Evolutionary conservation across 176 grass and related monocot genomes (phyloP).

Genomic region (Urochloa ruziziensis): DNA sequence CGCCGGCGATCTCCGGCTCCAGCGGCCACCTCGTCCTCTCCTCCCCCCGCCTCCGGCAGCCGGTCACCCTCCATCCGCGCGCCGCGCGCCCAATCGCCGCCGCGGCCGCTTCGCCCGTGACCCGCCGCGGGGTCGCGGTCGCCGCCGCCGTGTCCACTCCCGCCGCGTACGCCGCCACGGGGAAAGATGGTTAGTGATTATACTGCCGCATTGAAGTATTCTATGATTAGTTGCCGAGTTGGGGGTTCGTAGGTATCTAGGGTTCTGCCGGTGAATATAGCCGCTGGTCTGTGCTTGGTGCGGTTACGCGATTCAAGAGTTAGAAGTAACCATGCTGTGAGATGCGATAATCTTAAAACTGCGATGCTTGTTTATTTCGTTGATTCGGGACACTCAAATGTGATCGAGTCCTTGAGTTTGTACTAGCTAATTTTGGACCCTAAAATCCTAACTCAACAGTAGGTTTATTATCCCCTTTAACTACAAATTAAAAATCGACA

Average conservation of each 20-base stretch:
- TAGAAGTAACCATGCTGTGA: not conserved
- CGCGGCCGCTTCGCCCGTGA: not conserved
- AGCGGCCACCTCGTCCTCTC: slow-evolving; percentile 30
- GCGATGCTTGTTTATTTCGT: not conserved
- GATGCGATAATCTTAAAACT: not conserved
- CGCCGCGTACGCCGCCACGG: not conserved
- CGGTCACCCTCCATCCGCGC: not conserved
- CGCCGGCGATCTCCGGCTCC: slow-evolving; percentile 42
- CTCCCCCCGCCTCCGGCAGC: not conserved
- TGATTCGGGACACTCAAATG: not conserved
- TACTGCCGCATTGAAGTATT: not conserved
- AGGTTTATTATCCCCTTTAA: not conserved
- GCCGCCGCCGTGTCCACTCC: slow-evolving; percentile 41
- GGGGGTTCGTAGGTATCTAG: not conserved
- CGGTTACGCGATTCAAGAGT: too few species aligned
- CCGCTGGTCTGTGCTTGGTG: not conserved
- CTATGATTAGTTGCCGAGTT: not conserved
- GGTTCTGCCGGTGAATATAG: slow-evolving; percentile 14
- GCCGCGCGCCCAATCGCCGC: slow-evolving; percentile 29
- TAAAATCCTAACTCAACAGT: not conserved
- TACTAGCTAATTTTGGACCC: too few species aligned
- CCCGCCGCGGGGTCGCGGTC: slow-evolving; percentile 18
- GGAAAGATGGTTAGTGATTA: slow-evolving; percentile 38
- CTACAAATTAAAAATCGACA: not conserved
- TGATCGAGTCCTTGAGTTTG: too few species aligned